Conservation (phyloP, 345 rosid genomes). For the Brassica juncea region DNA sequence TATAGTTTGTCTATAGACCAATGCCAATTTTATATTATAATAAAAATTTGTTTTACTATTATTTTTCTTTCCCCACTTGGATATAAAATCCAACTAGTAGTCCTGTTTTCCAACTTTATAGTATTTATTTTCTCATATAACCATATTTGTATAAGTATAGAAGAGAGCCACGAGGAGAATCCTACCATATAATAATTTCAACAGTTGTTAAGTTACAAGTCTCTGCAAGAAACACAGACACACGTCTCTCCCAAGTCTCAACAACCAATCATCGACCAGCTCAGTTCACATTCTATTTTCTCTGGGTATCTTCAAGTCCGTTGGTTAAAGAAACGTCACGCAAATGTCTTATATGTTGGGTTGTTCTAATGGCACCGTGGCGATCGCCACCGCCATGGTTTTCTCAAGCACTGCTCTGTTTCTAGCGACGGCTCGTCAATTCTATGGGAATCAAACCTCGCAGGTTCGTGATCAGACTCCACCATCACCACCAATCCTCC, state of each 20-base stretch:
- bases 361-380: slow-evolving; percentile 50
- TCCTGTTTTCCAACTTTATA: slow-evolving; percentile 21
- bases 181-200: slow-evolving; percentile 15
- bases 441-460: slow-evolving; percentile 36
- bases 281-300: background rate
- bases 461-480: slow-evolving; percentile 24
- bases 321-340: slow-evolving; percentile 1
- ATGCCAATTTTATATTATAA: background rate
- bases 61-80: slow-evolving; percentile 9
- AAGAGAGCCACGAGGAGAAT: slow-evolving; percentile 20
- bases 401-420: slow-evolving; percentile 72
- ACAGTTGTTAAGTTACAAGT: slow-evolving; percentile 32
- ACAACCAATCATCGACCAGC: slow-evolving; percentile 29
- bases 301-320: background rate
- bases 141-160: slow-evolving; percentile 23
- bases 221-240: slow-evolving; percentile 21
- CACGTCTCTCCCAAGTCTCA: slow-evolving; percentile 21
- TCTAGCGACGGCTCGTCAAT: slow-evolving; percentile 60
- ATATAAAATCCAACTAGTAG: background rate
- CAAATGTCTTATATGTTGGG: slow-evolving; percentile 38
- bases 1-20: slow-evolving; percentile 7
- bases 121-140: background rate
- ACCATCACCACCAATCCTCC: slow-evolving; percentile 32
- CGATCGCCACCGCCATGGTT: slow-evolving; percentile 78
- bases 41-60: background rate